Conservation (phyloP, 1,139 yeast genomes). For the Candida pseudoviswanathii region DNA sequence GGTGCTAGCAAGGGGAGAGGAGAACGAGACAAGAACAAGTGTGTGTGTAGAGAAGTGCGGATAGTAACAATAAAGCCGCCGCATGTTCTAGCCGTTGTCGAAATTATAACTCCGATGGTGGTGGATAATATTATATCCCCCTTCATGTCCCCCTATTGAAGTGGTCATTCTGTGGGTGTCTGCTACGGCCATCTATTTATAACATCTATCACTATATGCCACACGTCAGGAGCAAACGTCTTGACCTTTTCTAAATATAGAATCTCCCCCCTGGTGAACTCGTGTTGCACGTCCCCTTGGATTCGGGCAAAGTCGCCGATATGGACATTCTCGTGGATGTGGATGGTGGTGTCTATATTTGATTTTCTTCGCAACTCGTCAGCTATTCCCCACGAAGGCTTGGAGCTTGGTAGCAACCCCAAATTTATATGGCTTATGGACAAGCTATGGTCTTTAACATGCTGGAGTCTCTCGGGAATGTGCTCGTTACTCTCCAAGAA, state of each 20-base stretch:
- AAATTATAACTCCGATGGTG: not conserved
- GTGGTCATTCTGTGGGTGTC: not conserved
- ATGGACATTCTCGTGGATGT: constrained; percentile 78
- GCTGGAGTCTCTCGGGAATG: constrained; percentile 44
- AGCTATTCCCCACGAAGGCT: constrained; percentile 60
- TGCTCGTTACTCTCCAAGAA: constrained; percentile 65
- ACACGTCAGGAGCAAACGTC: constrained; percentile 85
- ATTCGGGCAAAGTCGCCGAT: constrained; percentile 42
- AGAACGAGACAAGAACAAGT: not conserved
- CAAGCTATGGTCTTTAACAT: constrained; percentile 20
- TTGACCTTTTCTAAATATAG: constrained; percentile 61
- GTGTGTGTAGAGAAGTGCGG: too few species aligned
- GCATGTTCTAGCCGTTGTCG: too few species aligned
- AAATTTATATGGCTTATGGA: constrained; percentile 66
- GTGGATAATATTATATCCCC: not conserved
- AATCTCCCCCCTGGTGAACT: constrained; percentile 18
- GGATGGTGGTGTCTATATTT: constrained; percentile 39
- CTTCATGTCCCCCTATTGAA: not conserved
- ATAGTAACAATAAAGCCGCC: not conserved
- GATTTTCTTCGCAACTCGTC: constrained; percentile 21
- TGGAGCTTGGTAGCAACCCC: constrained; percentile 75
- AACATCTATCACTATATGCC: constrained; percentile 71
- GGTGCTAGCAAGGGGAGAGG: not conserved
- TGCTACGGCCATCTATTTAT: not conserved
- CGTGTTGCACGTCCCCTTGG: constrained; percentile 15